Conservation (phyloP, 2,329 filamentous ascomycete species). For the Cyphellophora europaea region DNA sequence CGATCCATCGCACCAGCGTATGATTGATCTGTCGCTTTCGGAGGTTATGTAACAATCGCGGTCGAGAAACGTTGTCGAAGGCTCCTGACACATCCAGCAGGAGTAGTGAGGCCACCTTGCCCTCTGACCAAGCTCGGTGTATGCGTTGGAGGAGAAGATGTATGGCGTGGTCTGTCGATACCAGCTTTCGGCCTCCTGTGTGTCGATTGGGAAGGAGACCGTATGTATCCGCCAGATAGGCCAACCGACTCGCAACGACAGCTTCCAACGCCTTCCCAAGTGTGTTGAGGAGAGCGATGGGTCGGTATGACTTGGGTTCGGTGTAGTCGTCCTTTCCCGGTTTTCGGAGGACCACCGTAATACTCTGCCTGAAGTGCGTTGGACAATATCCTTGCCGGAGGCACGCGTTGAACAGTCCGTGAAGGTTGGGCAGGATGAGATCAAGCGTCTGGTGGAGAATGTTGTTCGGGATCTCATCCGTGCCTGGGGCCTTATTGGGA, state of each 20-base stretch:
- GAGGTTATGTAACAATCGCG: conserved; percentile 14
- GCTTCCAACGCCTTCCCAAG: conserved; percentile 12
- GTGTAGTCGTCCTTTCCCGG: conserved; percentile 15
- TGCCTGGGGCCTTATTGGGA: conserved; percentile 19
- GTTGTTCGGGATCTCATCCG: conserved; percentile 15
- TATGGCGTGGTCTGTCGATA: conserved; percentile 9
- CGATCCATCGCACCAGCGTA: conserved; percentile 17
- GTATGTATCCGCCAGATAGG: conserved; percentile 9
- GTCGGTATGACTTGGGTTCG: conserved; percentile 12
- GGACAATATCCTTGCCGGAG: conserved; percentile 13
- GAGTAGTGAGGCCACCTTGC: conserved; percentile 9
- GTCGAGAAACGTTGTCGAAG: conserved; percentile 14
- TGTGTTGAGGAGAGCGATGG: conserved; percentile 15
- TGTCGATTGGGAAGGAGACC: conserved; percentile 10
- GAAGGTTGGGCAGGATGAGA: conserved; percentile 3
- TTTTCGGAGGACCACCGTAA: conserved; percentile 16
- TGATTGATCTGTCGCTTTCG: conserved; percentile 10
- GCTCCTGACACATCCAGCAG: conserved; percentile 12
- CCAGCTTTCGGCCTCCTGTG: conserved; percentile 5
- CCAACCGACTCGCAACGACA: conserved; percentile 9
- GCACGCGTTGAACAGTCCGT: conserved; percentile 7
- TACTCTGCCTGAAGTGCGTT: conserved; percentile 12
- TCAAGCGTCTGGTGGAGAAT: conserved; percentile 7
- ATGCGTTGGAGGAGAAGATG: conserved; percentile 9
- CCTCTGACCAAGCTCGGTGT: conserved; percentile 4